phyloP scores from a whole-genome alignment of 2,329 filamentous ascomycete species.

The Phyllachora maydis region DNA sequence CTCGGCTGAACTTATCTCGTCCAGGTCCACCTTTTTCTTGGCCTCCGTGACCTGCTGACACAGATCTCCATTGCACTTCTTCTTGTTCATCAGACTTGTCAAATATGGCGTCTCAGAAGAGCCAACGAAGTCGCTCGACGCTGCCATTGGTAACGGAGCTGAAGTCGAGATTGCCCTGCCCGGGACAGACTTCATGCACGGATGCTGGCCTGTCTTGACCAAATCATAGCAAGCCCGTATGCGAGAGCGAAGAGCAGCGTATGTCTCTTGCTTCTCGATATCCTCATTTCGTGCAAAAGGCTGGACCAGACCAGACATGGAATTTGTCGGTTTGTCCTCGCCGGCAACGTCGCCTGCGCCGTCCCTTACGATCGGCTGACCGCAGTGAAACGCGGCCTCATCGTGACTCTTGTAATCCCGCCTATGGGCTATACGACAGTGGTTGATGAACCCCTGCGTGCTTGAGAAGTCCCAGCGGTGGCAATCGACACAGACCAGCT shows the following conservation, averaged over 20 bases:
- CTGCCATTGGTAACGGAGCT: conserved; percentile 7
- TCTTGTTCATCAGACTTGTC: conserved; percentile 40
- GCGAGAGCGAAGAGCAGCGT: conserved; percentile 25
- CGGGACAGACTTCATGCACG: conserved; percentile 24
- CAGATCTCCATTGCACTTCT: conserved; percentile 40
- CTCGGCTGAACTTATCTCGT: conserved; percentile 25
- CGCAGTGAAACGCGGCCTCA: conserved; percentile 74
- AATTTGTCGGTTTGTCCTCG: conserved; percentile 15
- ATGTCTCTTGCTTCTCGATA: conserved; percentile 29
- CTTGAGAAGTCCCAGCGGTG: conserved; percentile 82
- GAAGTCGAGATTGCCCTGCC: conserved; percentile 8
- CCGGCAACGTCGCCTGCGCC: conserved; percentile 27
- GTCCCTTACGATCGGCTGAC: conserved; percentile 57
- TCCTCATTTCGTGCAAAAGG: conserved; percentile 37
- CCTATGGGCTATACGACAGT: conserved; percentile 89
- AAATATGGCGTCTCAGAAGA: conserved; percentile 44
- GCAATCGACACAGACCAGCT: conserved; percentile 79
- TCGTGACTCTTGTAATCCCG: conserved; percentile 92
- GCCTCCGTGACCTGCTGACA: conserved; percentile 35
- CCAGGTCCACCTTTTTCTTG: conserved; percentile 28
- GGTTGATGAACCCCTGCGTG: conserved; percentile 98
- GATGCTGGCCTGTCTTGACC: conserved; percentile 28
- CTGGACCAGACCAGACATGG: conserved; percentile 33
- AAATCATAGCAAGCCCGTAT: conserved; percentile 31
- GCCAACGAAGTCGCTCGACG: conserved; percentile 21